Evolutionary conservation across 441 rosid genomes (phyloP).

Genomic region (Capsella rubella): DNA sequence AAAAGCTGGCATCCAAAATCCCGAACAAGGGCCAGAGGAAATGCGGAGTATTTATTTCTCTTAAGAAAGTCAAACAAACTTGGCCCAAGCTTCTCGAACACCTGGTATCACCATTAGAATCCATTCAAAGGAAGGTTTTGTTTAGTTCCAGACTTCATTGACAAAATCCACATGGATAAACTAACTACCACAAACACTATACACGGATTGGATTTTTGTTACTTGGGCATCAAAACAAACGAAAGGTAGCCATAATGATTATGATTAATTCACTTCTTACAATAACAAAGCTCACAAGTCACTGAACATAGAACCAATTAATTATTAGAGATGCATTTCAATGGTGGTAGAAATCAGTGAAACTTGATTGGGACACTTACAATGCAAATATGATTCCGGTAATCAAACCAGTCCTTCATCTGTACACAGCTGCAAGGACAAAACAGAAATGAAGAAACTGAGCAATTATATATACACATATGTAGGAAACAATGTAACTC

Average conservation of each 20-base stretch:
- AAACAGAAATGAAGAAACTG: constrained; percentile 29
- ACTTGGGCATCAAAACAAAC: background rate
- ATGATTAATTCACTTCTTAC: constrained; percentile 14
- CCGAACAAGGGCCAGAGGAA: constrained; percentile 93
- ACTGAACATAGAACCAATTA: constrained; percentile 8
- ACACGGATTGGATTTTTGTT: background rate
- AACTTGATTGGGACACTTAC: constrained; percentile 59
- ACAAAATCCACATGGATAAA: constrained; percentile 45
- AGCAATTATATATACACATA: constrained; percentile 10
- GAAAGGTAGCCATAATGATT: background rate
- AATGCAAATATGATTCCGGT: constrained; percentile 79
- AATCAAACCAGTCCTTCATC: constrained; percentile 83
- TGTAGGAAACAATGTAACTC: constrained; percentile 2
- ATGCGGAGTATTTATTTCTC: constrained; percentile 90
- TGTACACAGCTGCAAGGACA: constrained; percentile 74
- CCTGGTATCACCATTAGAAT: constrained; percentile 87
- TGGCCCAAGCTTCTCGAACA: constrained; percentile 98
- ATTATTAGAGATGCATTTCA: constrained; percentile 9
- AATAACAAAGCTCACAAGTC: constrained; percentile 14
- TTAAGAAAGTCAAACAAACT: constrained; percentile 94
- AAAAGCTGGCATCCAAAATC: constrained; percentile 96
- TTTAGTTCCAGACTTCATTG: constrained; percentile 57
- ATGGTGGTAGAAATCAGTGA: background rate
- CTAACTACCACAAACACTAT: constrained; percentile 35
- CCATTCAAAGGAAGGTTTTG: constrained; percentile 68